Evolutionary conservation across 148 eudicot genomes (phyloP).

Genomic region (Cornus controversa): DNA sequence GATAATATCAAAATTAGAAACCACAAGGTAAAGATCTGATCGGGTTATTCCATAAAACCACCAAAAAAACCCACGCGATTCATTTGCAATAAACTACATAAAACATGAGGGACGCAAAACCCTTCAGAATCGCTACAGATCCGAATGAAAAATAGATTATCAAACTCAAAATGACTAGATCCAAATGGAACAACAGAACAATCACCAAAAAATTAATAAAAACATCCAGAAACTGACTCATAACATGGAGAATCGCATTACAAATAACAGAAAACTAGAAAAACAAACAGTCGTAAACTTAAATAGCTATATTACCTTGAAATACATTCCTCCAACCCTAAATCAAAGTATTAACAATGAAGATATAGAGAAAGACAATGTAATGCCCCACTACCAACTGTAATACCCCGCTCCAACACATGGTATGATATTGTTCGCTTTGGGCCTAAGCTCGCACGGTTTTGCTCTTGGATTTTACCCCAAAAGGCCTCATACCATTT

Average conservation of each 20-base stretch:
- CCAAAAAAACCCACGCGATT: not conserved
- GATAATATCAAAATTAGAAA: not conserved
- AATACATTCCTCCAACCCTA: not conserved
- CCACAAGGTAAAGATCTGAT: not conserved
- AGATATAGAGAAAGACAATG: too few species aligned
- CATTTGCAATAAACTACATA: not conserved
- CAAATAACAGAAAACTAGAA: not conserved
- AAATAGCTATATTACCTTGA: not conserved
- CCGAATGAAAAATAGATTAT: not conserved
- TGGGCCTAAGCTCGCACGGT: too few species aligned
- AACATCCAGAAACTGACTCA: not conserved
- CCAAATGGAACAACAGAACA: not conserved
- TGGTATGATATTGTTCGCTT: too few species aligned
- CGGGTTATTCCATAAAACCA: not conserved
- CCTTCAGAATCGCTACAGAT: constrained; percentile 1
- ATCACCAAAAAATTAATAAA: not conserved
- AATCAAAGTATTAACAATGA: not conserved
- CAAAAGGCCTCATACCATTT: too few species aligned
- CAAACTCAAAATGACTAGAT: not conserved
- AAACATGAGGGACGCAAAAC: not conserved
- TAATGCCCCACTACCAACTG: too few species aligned
- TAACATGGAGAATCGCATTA: not conserved
- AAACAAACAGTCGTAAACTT: not conserved
- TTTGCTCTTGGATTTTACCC: too few species aligned
- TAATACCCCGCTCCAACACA: too few species aligned